Evolutionary conservation across 1,139 yeast genomes (phyloP), one percentile per base, ranked within the genome.

Genomic region (Sugiyamaella japonica): DNA sequence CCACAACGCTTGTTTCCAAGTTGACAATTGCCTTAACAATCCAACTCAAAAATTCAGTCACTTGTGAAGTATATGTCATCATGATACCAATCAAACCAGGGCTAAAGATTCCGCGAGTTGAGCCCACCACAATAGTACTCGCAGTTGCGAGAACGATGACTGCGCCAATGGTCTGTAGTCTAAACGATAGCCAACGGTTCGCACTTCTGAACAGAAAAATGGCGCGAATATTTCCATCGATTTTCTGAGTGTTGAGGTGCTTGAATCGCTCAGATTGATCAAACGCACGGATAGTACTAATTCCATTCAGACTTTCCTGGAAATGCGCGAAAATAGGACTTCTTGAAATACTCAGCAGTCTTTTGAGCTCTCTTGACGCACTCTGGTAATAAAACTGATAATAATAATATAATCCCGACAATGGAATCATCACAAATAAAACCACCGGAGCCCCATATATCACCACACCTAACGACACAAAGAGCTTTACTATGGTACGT

Each of bases 351-450:
- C 95, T 88, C 64, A 87, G 89, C 64, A 89, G 73, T 64, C 97
- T 80, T 68, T 88, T 87, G 54, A 89, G 73, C 68, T 89, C 96
- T 67, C 95, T 79, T 8, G 90, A 82, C 9, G 90, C 81, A 54
- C 82, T 83, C 65, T 86, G 91, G 65, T 85, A 88, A 70, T 86
- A 89, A 66, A 83, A 87, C 71, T 95, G 98, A 69, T 88, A 91
- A 68, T 84, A 86, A 55, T 83, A 73, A 72, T 93, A 93, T 54
- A 91, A 73, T 61, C 76, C 82, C 55, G 78, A 75, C 13, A 78
- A 67, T 8, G 82, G 69, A 55, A 81, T 78, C 20, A 80, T 55
- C 7, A 80, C 55, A 0, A 74, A 63, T 52, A 87, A 68, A 46
- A 83, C 75, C 9, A 86, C 84, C 23, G 87, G 79, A 0, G 91